Evolutionary conservation across 768 basidiomycete species (phyloP).

Genomic region (Phaeolepiota aurea): DNA sequence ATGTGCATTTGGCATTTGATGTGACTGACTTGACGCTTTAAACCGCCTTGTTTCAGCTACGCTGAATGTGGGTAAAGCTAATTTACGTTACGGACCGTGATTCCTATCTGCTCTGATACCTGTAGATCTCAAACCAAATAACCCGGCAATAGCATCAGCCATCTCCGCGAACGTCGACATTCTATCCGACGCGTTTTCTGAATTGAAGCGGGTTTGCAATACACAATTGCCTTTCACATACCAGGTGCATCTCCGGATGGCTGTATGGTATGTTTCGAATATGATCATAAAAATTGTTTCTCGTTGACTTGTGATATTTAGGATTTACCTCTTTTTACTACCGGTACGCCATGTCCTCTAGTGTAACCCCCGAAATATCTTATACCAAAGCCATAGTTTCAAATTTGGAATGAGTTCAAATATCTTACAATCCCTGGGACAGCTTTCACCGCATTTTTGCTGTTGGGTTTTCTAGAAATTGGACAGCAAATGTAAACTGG

Average conservation of each 20-base stretch:
- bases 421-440: slow-evolving; percentile 47
- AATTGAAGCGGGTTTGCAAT: slow-evolving; percentile 47
- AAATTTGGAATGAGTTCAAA: slow-evolving; percentile 33
- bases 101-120: slow-evolving; percentile 5
- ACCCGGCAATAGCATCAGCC: slow-evolving; percentile 26
- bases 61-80: too few relatives aligned
- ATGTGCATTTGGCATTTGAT: slow-evolving; percentile 4
- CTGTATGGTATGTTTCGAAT: slow-evolving; percentile 28
- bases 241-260: slow-evolving; percentile 59
- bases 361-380: too few relatives aligned
- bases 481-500: slow-evolving; percentile 46
- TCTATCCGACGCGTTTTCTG: slow-evolving; percentile 44
- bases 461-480: slow-evolving; percentile 54
- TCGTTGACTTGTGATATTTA: not conserved
- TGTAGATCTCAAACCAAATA: not conserved
- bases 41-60: too few relatives aligned
- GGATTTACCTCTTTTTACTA: slow-evolving; percentile 35
- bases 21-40: too few relatives aligned
- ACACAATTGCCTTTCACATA: slow-evolving; percentile 63
- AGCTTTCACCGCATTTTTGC: slow-evolving; percentile 46
- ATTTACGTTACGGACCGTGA: too few relatives aligned
- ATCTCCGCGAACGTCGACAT: slow-evolving; percentile 29
- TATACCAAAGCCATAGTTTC: slow-evolving; percentile 31
- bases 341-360: not conserved
- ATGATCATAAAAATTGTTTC: not conserved